Evolutionary conservation across 768 basidiomycete species (phyloP), one percentile per base, ranked within the genome.

Genomic region (Mycena venus): DNA sequence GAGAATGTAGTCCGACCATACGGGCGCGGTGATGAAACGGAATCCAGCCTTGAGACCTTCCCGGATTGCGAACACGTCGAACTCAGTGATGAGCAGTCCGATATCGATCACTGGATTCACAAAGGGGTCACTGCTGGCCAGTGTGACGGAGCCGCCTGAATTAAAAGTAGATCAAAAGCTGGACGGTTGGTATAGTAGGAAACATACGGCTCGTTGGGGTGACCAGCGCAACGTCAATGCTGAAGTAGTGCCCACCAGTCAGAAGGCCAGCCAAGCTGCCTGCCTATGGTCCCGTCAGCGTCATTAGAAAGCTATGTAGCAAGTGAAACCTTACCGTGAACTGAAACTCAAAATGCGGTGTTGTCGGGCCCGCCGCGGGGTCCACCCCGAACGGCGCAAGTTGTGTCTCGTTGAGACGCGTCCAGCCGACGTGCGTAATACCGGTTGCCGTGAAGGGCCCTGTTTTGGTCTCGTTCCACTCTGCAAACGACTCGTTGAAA

Each of bases 51-150:
- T 69, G 68, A 69, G 12, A n/a, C 68, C 77, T 17, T 70, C 75
- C 23, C 73, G 72, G 47, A 81, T 59, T n/a, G 73, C 73, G 29
- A 63, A 49, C 23, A 79, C 34, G 63, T 81, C 82, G 56, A 75
- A 67, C 1, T 53, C 49, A 23, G 44, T 62, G 23, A 32, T 70
- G 29, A 86, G 83, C 80, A 89, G 85, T 58, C 84, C 84, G 1
- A 87, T 86, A 76, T 90, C 84, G 80, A 90, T 88, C 23, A 80
- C 47, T 0, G 89, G 88, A 25, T 79, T 38, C 47, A 79, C 82
- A 80, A 88, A 87, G 21, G 86, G 81, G 75, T 83, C 77, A 27
- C 80, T 84, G 25, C 85, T 84, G 65, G 80, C 85, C 68, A 88
- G 42, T 9, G 59, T 76, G 6, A 82, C 47, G 19, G 73, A 73